Evolutionary conservation across 2,329 filamentous ascomycete genomes (phyloP), one percentile per base, ranked within the genome.

Genomic region (Ceratocystis harringtonii): DNA sequence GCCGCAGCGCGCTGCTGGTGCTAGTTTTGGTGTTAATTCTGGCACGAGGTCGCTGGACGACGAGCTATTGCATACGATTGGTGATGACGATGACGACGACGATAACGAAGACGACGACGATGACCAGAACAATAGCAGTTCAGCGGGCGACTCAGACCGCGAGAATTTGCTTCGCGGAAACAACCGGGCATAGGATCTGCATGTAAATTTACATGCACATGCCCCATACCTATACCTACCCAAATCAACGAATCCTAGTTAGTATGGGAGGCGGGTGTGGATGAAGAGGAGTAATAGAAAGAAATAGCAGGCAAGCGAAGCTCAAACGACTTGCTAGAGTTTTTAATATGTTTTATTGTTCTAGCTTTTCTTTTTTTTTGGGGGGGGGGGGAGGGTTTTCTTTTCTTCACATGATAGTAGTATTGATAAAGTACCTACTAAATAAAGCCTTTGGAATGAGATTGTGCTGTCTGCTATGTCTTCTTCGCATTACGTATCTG

Each of bases 101-200:
- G 70, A 72, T 7, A 19, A 48, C 6, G 36, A 41, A 41, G 36
- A 41, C 7, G 52, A 57, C 10, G 52, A 57, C 28, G 77, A 77
- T 43, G 73, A 75, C 17, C 75, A 80, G 3, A 79, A 78, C 12
- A 77, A 77, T 63, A 77, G 74, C 64, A 75, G 75, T 12, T 75
- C 76, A 5, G 75, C 78, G 3, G 60, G 65, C 22, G 76, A 75
- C 57, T 74, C 74, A 1, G 73, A 74, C 28, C 72, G 73, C 43
- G 73, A 72, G 55, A 70, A 69, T 32, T 68, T 70, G 66, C 69
- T 66, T 66, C 44, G 43, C 67, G 41, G 41, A 8, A 62, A 45
- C 25, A 48, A 48, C 32, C 30, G 58, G 36, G 8, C 52, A n/a
- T 41, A 19, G 43, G 58, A 44, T 12, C 8, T n/a, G 8, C 2